Base-by-base conservation (phyloP, 331 rosid species). In the Rosa hybrid region DNA sequence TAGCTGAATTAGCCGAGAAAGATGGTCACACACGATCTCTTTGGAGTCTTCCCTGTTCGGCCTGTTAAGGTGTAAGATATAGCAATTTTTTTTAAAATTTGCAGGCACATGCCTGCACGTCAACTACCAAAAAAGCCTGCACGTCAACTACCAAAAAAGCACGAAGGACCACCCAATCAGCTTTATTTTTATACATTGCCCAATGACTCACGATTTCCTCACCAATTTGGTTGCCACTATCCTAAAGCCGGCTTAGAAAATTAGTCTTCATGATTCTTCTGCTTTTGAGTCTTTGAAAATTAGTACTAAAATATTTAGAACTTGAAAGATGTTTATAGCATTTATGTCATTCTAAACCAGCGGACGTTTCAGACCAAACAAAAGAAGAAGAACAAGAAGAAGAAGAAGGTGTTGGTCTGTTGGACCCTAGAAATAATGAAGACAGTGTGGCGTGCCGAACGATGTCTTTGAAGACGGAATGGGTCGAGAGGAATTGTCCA, bases 91-190 rank as follows among this genome's bases (percentile, higher is more conserved):
- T 69, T 4, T 1, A 2, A n/a, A 69, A 44, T 42, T 69, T 42
- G 73, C 34, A 68, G 49, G 72, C 50, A 68, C 73, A 42, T 69
- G 73, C 73, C 8, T 69, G 74, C 74, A 42, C 74, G 74, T 41
- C 74, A 69, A 44, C 34, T 21, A 44, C 18, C 53, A 41, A 10
- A 4, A 41, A 41, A 10, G 73, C 73, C 8, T 69, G 74, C 74
- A 42, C 74, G 74, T 41, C 74, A 69, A 44, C 34, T 21, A 44
- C 18, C 53, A 41, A 10, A 4, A 41, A 41, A 10, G 73, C 51
- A 41, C 27, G 51, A 68, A 8, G 30, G 51, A 20, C 73, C 74
- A 44, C 34, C 20, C 21, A 8, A 39, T 9, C 8, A 18, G 1
- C n/a, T 16, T 34, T 65, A 17, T 34, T 13, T 63, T 25, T 21